phyloP scores from a whole-genome alignment of 2,329 filamentous ascomycete genomes.

The Aspergillus novoparasiticus region DNA sequence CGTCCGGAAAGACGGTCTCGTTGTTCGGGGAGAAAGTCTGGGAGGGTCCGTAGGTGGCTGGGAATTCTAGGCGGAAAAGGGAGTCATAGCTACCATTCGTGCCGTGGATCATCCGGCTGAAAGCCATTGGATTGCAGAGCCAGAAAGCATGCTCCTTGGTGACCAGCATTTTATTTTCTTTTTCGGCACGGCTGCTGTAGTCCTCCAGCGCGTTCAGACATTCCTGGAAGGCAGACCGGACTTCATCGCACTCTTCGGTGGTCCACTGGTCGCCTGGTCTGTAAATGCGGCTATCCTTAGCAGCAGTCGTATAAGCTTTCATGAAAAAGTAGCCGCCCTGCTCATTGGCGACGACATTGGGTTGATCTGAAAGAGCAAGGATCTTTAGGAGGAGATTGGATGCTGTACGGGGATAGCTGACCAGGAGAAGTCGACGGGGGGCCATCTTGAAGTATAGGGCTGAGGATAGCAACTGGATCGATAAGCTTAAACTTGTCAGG shows the following conservation, averaged over 20 bases:
- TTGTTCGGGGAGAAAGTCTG: slow-evolving; percentile 32
- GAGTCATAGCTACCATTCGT: background rate
- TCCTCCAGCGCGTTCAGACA: slow-evolving; percentile 32
- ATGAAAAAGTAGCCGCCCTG: slow-evolving; percentile 35
- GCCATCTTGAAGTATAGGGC: background rate
- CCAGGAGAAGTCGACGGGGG: slow-evolving; percentile 22
- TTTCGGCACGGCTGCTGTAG: slow-evolving; percentile 22
- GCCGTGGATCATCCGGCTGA: slow-evolving; percentile 17
- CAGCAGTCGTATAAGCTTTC: slow-evolving; percentile 12
- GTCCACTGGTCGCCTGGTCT: slow-evolving; percentile 32
- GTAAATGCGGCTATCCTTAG: slow-evolving; percentile 14
- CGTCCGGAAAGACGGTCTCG: slow-evolving; percentile 39
- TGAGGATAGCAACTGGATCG: background rate
- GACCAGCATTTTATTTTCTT: slow-evolving; percentile 32
- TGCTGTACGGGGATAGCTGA: slow-evolving; percentile 35
- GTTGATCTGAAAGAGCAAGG: slow-evolving; percentile 33
- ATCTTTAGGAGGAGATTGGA: slow-evolving; percentile 37
- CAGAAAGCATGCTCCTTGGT: slow-evolving; percentile 42
- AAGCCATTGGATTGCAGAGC: slow-evolving; percentile 26
- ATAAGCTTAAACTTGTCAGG: background rate
- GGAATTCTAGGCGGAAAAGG: slow-evolving; percentile 20
- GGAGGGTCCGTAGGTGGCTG: slow-evolving; percentile 17
- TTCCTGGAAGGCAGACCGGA: slow-evolving; percentile 27
- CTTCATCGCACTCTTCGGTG: slow-evolving; percentile 24
- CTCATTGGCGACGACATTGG: slow-evolving; percentile 21